Conservation (phyloP, 2,329 filamentous ascomycete species). For the Phaeosphaeriaceae sp. region DNA sequence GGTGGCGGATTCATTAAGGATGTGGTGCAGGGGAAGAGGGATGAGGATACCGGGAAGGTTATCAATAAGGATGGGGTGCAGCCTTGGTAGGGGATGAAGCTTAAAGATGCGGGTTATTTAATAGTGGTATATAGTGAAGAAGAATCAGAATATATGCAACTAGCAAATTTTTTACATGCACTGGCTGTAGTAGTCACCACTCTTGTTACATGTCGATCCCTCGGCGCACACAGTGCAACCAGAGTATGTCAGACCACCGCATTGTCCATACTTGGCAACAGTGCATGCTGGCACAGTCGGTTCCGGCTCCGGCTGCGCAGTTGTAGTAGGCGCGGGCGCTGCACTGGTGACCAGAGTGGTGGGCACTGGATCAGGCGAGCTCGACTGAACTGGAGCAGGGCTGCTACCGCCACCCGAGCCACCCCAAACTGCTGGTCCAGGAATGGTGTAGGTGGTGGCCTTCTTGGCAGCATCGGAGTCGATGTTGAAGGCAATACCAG, state of each 20-base stretch:
- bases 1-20: constrained; percentile 37
- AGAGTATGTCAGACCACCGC: constrained; percentile 26
- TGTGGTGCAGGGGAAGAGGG: constrained; percentile 49
- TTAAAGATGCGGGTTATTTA: constrained; percentile 12
- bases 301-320: background rate
- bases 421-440: constrained; percentile 35
- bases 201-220: constrained; percentile 27
- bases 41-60: constrained; percentile 47
- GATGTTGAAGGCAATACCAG: constrained; percentile 51
- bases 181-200: constrained; percentile 37
- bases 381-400: constrained; percentile 6
- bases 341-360: constrained; percentile 28
- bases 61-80: constrained; percentile 42
- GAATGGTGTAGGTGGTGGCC: constrained; percentile 36
- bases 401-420: constrained; percentile 16
- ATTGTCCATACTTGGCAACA: constrained; percentile 30
- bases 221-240: constrained; percentile 33
- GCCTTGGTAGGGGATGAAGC: constrained; percentile 34
- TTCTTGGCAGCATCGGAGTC: constrained; percentile 31
- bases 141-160: background rate
- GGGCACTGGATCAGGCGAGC: constrained; percentile 6
- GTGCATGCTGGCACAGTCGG: constrained; percentile 18
- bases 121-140: constrained; percentile 36
- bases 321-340: background rate
- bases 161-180: constrained; percentile 16